phyloP scores from a whole-genome alignment of 2,329 filamentous ascomycete genomes.

The Zymoseptoria ardabiliae region DNA sequence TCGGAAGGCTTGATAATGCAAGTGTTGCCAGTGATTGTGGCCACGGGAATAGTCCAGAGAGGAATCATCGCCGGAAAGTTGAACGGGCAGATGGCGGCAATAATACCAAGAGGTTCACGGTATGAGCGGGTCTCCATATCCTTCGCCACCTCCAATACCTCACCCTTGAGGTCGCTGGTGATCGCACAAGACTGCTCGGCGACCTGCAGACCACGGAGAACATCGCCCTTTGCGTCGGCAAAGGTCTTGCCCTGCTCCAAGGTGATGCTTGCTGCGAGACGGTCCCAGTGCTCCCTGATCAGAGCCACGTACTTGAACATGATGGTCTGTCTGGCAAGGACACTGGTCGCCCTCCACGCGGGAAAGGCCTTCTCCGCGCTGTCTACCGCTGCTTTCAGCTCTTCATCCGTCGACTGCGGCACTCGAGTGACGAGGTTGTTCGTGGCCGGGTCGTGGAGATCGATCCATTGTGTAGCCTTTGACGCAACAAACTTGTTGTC shows the following conservation, averaged over 20 bases:
- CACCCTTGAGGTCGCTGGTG: conserved; percentile 73
- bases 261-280: conserved; percentile 75
- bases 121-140: conserved; percentile 86
- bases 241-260: conserved; percentile 88
- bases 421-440: conserved; percentile 80
- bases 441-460: conserved; percentile 74
- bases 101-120: conserved; percentile 71
- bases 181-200: conserved; percentile 76
- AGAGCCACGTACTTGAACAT: conserved; percentile 80
- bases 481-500: conserved; percentile 72
- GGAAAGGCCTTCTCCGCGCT: conserved; percentile 71
- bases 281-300: conserved; percentile 78
- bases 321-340: conserved; percentile 70
- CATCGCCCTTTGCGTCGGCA: conserved; percentile 73
- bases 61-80: conserved; percentile 93
- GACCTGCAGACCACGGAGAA: conserved; percentile 74
- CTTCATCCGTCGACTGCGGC: conserved; percentile 70
- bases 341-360: conserved; percentile 63
- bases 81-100: conserved; percentile 80
- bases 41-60: conserved; percentile 82
- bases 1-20: conserved; percentile 81
- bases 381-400: conserved; percentile 67
- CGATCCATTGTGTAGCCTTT: conserved; percentile 63
- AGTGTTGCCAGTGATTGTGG: conserved; percentile 76
- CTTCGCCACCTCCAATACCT: conserved; percentile 77